Evolutionary conservation across 73 alveolate genomes (phyloP).

Genomic region (Tetrahymena borealis): DNA sequence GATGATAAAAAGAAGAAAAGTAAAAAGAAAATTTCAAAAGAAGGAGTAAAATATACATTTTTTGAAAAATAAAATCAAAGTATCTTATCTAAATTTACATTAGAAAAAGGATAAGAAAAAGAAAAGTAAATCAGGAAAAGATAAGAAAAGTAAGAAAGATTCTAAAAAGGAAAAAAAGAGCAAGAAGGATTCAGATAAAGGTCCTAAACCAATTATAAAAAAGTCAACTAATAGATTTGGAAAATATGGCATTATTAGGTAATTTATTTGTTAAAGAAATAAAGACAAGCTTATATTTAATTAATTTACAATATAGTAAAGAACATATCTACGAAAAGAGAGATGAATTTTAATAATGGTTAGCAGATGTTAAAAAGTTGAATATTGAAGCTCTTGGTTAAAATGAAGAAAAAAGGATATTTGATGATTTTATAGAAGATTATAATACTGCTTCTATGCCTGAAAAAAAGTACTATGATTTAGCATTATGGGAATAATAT

Average conservation of each 20-base stretch:
- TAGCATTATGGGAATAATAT: constrained; percentile 8
- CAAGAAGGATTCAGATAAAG: not conserved
- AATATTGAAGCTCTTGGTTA: constrained; percentile 27
- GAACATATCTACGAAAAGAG: constrained; percentile 25
- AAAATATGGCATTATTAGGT: not conserved
- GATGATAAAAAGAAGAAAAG: not conserved
- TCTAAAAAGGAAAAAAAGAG: not conserved
- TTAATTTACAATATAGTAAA: constrained; percentile 1
- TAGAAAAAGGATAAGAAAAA: not conserved
- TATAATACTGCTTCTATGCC: constrained; percentile 44
- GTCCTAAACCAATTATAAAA: not conserved
- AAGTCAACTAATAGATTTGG: not conserved
- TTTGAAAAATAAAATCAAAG: not conserved
- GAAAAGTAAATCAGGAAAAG: not conserved
- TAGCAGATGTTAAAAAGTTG: constrained; percentile 17
- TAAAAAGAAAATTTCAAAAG: not conserved
- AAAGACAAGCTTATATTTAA: not conserved
- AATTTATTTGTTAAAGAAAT: not conserved
- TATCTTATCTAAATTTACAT: not conserved
- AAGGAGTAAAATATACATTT: not conserved
- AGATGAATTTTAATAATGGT: constrained; percentile 37
- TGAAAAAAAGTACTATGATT: constrained; percentile 18
- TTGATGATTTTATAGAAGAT: constrained; percentile 38
- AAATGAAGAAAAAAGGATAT: constrained; percentile 19
- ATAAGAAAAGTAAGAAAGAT: not conserved